Evolutionary conservation across 805 yeast species (phyloP).

Genomic region (Sungouiozyma ichnusensis): DNA sequence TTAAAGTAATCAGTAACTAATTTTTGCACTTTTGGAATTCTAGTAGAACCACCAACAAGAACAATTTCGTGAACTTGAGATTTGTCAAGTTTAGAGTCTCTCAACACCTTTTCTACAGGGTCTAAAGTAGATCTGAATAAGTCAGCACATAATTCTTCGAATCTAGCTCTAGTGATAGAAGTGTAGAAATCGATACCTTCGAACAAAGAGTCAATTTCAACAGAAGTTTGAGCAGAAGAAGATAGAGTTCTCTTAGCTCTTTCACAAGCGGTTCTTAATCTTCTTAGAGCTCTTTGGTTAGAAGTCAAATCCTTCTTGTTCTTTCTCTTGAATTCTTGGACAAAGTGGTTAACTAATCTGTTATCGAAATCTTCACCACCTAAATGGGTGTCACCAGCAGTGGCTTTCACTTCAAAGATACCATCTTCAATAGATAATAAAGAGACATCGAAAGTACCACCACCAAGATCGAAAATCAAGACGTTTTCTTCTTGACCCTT

Average conservation of each 20-base stretch:
- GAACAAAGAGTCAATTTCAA: slow-evolving; percentile 90
- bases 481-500: slow-evolving; percentile 74
- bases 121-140: slow-evolving; percentile 89
- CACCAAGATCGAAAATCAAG: slow-evolving; percentile 91
- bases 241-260: slow-evolving; percentile 98
- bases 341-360: slow-evolving; percentile 90
- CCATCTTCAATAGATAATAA: slow-evolving; percentile 89
- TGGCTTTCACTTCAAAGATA: slow-evolving; percentile 93
- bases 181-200: slow-evolving; percentile 98
- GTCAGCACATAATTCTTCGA: slow-evolving; percentile 95
- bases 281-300: slow-evolving; percentile 96
- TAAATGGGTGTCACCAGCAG: slow-evolving; percentile 73
- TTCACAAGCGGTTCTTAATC: slow-evolving; percentile 98
- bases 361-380: slow-evolving; percentile 99
- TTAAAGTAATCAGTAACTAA: slow-evolving; percentile 95
- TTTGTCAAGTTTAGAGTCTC: slow-evolving; percentile 89
- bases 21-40: slow-evolving; percentile 98
- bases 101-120: slow-evolving; percentile 94
- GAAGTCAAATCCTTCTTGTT: slow-evolving; percentile 86
- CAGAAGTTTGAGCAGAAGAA: slow-evolving; percentile 91
- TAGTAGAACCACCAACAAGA: slow-evolving; percentile 96
- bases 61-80: slow-evolving; percentile 90
- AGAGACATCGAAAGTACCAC: slow-evolving; percentile 98
- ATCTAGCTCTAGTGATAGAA: slow-evolving; percentile 96
- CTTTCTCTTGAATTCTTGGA: slow-evolving; percentile 94